Evolutionary conservation across 345 rosid genomes (phyloP).

Genomic region (Heritiera fomes): DNA sequence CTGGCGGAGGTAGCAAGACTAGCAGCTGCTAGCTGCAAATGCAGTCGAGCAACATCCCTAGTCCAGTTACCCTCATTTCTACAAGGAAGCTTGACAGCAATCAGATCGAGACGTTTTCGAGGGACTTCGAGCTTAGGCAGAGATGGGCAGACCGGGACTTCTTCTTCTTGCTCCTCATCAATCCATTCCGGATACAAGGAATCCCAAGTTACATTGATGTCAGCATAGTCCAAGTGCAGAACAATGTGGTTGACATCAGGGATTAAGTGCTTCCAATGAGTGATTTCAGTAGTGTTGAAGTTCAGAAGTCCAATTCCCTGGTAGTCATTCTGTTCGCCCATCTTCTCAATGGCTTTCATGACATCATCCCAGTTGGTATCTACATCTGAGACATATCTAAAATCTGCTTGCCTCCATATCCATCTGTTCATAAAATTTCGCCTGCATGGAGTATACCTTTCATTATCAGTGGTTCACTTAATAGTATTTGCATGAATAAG

Average conservation of each 20-base stretch:
- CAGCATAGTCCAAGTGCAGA: slow-evolving; percentile 50
- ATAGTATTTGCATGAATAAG: no score
- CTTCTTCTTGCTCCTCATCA: slow-evolving; percentile 88
- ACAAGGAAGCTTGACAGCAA: slow-evolving; percentile 91
- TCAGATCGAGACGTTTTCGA: slow-evolving; percentile 61
- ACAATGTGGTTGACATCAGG: slow-evolving; percentile 45
- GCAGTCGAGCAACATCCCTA: slow-evolving; percentile 79
- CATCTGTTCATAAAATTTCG: slow-evolving; percentile 51
- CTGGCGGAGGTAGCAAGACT: slow-evolving; percentile 61
- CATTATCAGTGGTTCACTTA: neutral
- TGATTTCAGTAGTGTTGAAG: slow-evolving; percentile 59
- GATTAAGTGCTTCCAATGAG: slow-evolving; percentile 58
- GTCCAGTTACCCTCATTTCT: slow-evolving; percentile 81
- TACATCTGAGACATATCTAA: slow-evolving; percentile 56
- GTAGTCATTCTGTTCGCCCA: slow-evolving; percentile 35
- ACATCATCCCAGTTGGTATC: slow-evolving; percentile 74
- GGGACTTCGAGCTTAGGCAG: slow-evolving; percentile 63
- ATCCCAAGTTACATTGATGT: slow-evolving; percentile 70
- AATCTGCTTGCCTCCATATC: slow-evolving; percentile 66
- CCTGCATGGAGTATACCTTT: slow-evolving; percentile 27
- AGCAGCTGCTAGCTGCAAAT: slow-evolving; percentile 86
- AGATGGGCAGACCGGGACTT: slow-evolving; percentile 74
- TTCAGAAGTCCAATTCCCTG: slow-evolving; percentile 76
- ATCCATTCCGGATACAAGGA: slow-evolving; percentile 91
- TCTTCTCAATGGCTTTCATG: slow-evolving; percentile 44